Evolutionary conservation across 768 basidiomycete genomes (phyloP), one percentile per base, ranked within the genome.

Genomic region (Lactarius akahatsu): DNA sequence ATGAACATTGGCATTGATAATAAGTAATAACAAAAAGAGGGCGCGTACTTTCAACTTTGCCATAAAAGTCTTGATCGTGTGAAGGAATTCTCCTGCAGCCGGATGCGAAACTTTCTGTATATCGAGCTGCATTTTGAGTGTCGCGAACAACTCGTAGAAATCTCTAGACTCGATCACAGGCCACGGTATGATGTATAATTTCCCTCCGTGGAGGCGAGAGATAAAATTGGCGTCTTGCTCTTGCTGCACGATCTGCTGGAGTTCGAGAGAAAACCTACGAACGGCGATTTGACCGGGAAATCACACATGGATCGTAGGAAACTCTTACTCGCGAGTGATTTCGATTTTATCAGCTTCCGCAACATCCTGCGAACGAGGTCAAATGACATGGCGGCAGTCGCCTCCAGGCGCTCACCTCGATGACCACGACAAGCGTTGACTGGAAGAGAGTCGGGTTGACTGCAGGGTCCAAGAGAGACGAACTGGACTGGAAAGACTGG

Each of bases 221-320:
- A 88, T 86, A 71, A 88, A 88, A 66, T 88, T 88, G 0, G 82
- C 75, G 45, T 79, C 85, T 72, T 86, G 85, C 65, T 88, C 85
- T 10, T 84, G 80, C 58, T 84, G 79, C 15, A 88, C 86, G 23
- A 87, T 87, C 72, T 81, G 79, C 74, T 86, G 76, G 70, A 87
- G 84, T 66, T 87, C 85, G 8, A 81, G 76, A 1, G 77, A 79
- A 70, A 87, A 86, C 64, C 85, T 87, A 40, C 7, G n/a, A 40
- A 52, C 9, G 56, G 15, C 18, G n/a, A 40, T 23, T 47, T 62
- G 47, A 57, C 32, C 23, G 41, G 28, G 20, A 16, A 2, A 4
- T 36, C 47, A 5, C 40, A 36, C 2, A 7, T 11, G 54, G 23
- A 40, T 59, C 36, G 8, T 23, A 20, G 26, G 26, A 41, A 50